These are phyloP conservation scores for Pythium monospermum DNA, from an alignment of 352 stramenopile species.

Conservation along the genomic window DNA sequence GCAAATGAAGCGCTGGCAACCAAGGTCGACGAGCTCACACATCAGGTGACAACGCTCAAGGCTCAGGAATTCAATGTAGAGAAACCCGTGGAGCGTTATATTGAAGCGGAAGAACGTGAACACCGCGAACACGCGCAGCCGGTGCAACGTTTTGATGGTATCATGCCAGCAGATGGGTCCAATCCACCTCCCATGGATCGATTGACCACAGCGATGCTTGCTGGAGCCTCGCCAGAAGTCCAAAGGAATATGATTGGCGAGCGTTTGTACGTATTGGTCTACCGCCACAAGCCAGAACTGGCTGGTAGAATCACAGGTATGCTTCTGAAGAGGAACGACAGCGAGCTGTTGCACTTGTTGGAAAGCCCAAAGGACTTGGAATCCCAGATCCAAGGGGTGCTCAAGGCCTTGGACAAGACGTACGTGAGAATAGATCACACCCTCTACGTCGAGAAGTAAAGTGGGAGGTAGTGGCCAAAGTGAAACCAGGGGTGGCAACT, in stretches of 20 bases:
- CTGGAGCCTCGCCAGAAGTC: conserved; percentile 92
- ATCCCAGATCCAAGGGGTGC: conserved; percentile 95
- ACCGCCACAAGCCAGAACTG: conserved; percentile 95
- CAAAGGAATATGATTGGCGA: conserved; percentile 99
- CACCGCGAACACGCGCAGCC: conserved; percentile 84
- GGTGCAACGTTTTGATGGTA: conserved; percentile 48
- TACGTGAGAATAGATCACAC: too few relatives aligned
- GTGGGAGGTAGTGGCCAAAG: too few relatives aligned
- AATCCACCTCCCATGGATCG: conserved; percentile 63
- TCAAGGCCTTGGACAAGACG: conserved; percentile 86
- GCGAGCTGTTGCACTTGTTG: conserved; percentile 97
- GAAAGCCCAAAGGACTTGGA: conserved; percentile 96
- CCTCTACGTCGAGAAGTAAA: too few relatives aligned
- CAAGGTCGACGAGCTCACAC: too few relatives aligned
- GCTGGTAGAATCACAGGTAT: conserved; percentile 99
- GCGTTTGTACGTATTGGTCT: conserved; percentile 98
- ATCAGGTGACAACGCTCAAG: too few relatives aligned
- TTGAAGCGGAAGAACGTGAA: too few relatives aligned
- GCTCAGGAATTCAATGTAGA: too few relatives aligned
- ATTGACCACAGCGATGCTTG: conserved; percentile 94
- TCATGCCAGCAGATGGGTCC: conserved; percentile 53
- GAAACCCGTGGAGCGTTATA: too few relatives aligned
- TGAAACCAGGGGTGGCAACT: too few relatives aligned
- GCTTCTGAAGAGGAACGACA: conserved; percentile 99
- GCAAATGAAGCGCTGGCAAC: too few relatives aligned